Conservation (phyloP, 2,329 filamentous ascomycete genomes). For the Phialocephala sp. region DNA sequence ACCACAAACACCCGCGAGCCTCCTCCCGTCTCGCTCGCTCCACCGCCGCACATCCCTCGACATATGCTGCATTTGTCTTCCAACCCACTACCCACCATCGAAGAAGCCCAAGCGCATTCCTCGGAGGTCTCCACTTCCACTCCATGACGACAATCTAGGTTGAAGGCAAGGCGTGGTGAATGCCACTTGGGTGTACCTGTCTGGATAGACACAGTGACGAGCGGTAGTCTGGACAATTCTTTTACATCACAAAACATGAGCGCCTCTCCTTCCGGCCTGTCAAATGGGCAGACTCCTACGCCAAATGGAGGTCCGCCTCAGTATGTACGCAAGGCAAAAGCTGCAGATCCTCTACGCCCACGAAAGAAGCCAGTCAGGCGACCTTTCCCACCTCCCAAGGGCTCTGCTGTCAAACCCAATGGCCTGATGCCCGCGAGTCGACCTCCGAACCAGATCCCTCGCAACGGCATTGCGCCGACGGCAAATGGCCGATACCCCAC, state of each 20-base stretch:
- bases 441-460: slow-evolving; percentile 26
- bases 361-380: slow-evolving; percentile 57
- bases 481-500: slow-evolving; percentile 16
- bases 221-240: not conserved
- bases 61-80: not conserved
- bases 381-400: slow-evolving; percentile 37
- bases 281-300: slow-evolving; percentile 49
- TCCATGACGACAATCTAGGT: slow-evolving; percentile 4
- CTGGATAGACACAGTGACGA: not conserved
- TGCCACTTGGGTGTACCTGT: slow-evolving; percentile 5
- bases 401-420: slow-evolving; percentile 31
- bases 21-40: not conserved
- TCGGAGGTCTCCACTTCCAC: not conserved
- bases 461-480: slow-evolving; percentile 26
- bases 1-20: not conserved
- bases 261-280: slow-evolving; percentile 50
- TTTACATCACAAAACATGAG: slow-evolving; percentile 44
- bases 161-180: slow-evolving; percentile 23
- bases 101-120: not conserved
- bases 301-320: slow-evolving; percentile 53
- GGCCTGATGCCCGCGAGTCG: slow-evolving; percentile 27
- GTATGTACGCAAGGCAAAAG: slow-evolving; percentile 54
- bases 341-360: slow-evolving; percentile 67
- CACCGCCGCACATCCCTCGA: not conserved
- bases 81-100: not conserved